A percentile compares a stretch with the other conserved stretches of the same genome.
Evolutionary conservation across 1,284 basidiomycete species (phyloP).

Genomic region (Anthracocystis walkeri): DNA sequence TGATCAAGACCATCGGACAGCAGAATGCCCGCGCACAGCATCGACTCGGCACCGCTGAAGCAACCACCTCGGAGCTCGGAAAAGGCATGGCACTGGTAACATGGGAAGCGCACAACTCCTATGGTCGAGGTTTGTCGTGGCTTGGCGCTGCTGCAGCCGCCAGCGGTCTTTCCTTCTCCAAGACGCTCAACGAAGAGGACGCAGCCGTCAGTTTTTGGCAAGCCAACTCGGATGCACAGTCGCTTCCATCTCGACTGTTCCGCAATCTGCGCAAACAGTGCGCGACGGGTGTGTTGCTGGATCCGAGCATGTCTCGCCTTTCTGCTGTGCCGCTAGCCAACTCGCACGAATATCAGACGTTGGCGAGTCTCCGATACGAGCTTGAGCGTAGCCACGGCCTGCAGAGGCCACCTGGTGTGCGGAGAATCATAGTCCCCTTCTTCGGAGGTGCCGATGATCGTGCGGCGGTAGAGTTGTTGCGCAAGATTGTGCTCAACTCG

Average conservation of each 20-base stretch:
- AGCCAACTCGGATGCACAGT: constrained; percentile 41
- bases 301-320: constrained; percentile 29
- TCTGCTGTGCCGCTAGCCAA: background rate
- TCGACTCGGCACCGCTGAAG: constrained; percentile 15
- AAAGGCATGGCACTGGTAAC: constrained; percentile 37
- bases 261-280: constrained; percentile 31
- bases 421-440: constrained; percentile 49
- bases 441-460: constrained; percentile 56
- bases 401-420: constrained; percentile 13
- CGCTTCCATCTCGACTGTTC: constrained; percentile 41
- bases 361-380: constrained; percentile 11
- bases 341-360: background rate
- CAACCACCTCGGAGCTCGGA: constrained; percentile 29
- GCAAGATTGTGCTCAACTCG: constrained; percentile 25
- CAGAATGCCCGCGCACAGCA: constrained; percentile 36
- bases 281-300: constrained; percentile 44
- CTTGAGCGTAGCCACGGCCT: constrained; percentile 25
- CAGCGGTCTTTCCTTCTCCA: constrained; percentile 35
- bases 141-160: constrained; percentile 46
- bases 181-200: constrained; percentile 41
- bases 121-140: constrained; percentile 45
- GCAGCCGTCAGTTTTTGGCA: constrained; percentile 39
- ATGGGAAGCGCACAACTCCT: constrained; percentile 47
- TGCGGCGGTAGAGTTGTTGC: constrained; percentile 42
- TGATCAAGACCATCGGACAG: constrained; percentile 36